Evolutionary conservation across 1,284 basidiomycete species (phyloP).

Genomic region (Neolentinus lepideus): DNA sequence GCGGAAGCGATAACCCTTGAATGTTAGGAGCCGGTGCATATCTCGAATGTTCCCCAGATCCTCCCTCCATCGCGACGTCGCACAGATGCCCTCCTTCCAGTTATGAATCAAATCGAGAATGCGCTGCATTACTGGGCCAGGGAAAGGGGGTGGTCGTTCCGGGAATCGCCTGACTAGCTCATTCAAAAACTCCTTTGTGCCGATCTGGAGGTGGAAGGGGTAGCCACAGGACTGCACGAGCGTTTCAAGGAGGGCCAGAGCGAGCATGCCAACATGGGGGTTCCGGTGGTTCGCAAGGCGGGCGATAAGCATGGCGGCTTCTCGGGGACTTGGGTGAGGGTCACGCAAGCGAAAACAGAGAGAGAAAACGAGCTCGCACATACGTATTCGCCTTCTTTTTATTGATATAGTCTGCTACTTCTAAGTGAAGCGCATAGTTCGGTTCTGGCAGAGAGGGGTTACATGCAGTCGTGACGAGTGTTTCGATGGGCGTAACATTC

Average conservation of each 20-base stretch:
- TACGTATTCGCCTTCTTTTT: conserved; percentile 96
- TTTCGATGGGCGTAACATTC: conserved; percentile 54
- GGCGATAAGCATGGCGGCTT: conserved; percentile 81
- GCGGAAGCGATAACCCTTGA: conserved; percentile 95
- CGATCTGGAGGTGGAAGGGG: conserved; percentile 93
- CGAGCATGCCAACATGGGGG: conserved; percentile 82
- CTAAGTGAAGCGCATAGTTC: conserved; percentile 89
- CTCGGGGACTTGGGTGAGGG: conserved; percentile 58
- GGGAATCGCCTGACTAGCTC: conserved; percentile 98
- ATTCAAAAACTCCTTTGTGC: conserved; percentile 99
- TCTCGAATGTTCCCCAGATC: conserved; percentile 97
- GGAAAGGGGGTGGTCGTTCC: conserved; percentile 93
- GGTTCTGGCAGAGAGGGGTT: conserved; percentile 84
- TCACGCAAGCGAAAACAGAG: neutral
- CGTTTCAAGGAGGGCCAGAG: conserved; percentile 83
- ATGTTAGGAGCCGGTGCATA: conserved; percentile 93
- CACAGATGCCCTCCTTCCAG: conserved; percentile 95
- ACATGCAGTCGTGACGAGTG: conserved; percentile 78
- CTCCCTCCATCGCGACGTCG: conserved; percentile 89
- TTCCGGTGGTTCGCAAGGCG: conserved; percentile 85
- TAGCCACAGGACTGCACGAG: conserved; percentile 96
- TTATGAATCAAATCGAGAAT: conserved; percentile 91
- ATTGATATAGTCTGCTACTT: conserved; percentile 92
- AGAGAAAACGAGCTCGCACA: conserved; percentile 23
- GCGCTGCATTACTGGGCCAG: conserved; percentile 89